A percentile compares a stretch with the other conserved stretches of the same genome.
These are phyloP conservation scores for Ambrosiella xylebori DNA, from an alignment of 2,329 filamentous ascomycete genomes.

Conservation along the genomic window DNA sequence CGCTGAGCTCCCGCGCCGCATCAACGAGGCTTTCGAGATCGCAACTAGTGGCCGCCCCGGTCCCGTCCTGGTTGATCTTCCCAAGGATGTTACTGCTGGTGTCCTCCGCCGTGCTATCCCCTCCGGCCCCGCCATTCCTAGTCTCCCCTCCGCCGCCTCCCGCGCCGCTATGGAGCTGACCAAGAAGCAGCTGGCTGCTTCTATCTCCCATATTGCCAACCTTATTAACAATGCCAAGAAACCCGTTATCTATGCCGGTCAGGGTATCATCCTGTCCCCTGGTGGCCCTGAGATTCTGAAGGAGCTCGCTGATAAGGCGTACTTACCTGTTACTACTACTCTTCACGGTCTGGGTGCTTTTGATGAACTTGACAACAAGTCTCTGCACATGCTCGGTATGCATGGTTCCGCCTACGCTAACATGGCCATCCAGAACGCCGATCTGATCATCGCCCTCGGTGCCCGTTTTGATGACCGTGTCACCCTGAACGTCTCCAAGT, in stretches of 20 bases:
- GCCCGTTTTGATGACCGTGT: conserved; percentile 95
- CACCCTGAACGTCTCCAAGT: conserved; percentile 63
- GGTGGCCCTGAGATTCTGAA: conserved; percentile 66
- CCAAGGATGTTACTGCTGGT: conserved; percentile 87
- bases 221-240: conserved; percentile 83
- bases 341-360: conserved; percentile 84
- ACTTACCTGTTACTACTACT: conserved; percentile 89
- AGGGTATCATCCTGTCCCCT: conserved; percentile 66
- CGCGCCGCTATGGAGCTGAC: conserved; percentile 59
- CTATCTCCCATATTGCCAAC: conserved; percentile 59
- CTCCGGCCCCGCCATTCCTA: conserved; percentile 52
- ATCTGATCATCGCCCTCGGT: conserved; percentile 87
- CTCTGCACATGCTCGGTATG: conserved; percentile 97
- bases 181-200: conserved; percentile 52
- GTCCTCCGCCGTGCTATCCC: conserved; percentile 74
- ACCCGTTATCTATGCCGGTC: conserved; percentile 86
- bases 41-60: conserved; percentile 86
- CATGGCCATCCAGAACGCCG: conserved; percentile 92
- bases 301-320: conserved; percentile 75
- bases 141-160: conserved; percentile 72
- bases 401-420: conserved; percentile 95
- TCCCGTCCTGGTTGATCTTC: conserved; percentile 85
- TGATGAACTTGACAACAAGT: conserved; percentile 85
- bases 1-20: conserved; percentile 77
- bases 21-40: conserved; percentile 97